Evolutionary conservation across 768 basidiomycete species (phyloP).

Genomic region (Pleurotus tuoliensis): DNA sequence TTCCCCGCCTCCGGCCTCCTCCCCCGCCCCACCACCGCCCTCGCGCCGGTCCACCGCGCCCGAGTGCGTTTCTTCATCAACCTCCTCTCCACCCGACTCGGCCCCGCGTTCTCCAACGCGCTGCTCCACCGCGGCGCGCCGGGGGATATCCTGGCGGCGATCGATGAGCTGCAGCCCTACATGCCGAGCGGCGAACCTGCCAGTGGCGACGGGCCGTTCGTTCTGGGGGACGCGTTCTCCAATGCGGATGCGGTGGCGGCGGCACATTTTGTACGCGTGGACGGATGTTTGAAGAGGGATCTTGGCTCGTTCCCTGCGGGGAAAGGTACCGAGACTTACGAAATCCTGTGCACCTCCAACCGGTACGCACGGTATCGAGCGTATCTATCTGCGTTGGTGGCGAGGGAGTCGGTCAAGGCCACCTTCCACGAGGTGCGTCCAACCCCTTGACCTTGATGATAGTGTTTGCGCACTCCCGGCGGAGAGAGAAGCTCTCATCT

Average conservation of each 20-base stretch:
- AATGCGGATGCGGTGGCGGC: conserved; percentile 60
- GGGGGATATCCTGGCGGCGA: conserved; percentile 34
- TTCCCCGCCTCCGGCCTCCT: conserved; percentile 44
- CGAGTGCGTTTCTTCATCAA: conserved; percentile 63
- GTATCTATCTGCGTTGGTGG: too few species aligned
- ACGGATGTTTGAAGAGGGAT: conserved; percentile 42
- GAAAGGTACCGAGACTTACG: conserved; percentile 39
- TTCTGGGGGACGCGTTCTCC: conserved; percentile 43
- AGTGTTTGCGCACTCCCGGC: too few species aligned
- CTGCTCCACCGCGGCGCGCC: conserved; percentile 34
- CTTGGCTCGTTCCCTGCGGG: conserved; percentile 44
- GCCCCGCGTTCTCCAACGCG: conserved; percentile 33
- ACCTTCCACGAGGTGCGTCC: too few species aligned
- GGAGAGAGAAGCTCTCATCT: too few species aligned
- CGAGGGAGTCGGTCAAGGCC: too few species aligned
- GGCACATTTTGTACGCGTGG: conserved; percentile 57
- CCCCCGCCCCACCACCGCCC: conserved; percentile 25
- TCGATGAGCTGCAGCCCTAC: conserved; percentile 46
- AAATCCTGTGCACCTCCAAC: conserved; percentile 22
- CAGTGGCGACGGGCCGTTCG: conserved; percentile 38
- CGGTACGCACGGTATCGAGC: too few species aligned
- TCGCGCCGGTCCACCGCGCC: conserved; percentile 53
- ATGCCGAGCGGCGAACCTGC: conserved; percentile 30
- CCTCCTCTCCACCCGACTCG: conserved; percentile 41
- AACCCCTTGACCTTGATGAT: too few species aligned